Evolutionary conservation across 805 yeast species (phyloP).

Genomic region (Zygotorulaspora sp.): DNA sequence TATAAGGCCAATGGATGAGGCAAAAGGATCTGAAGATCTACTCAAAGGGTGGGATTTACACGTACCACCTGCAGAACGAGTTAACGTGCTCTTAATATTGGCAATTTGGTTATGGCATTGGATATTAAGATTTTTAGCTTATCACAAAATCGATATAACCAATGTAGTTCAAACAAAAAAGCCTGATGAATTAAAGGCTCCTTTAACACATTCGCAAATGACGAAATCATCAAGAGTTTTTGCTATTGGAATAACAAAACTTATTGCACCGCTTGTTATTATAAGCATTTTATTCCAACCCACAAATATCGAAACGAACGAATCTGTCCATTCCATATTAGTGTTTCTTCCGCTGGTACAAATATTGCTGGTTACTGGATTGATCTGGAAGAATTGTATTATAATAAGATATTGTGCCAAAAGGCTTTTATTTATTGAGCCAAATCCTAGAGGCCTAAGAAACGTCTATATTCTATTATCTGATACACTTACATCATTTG

Average conservation of each 20-base stretch:
- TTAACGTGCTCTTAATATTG: conserved; percentile 44
- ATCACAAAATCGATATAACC: conserved; percentile 42
- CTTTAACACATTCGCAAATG: conserved; percentile 39
- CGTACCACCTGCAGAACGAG: conserved; percentile 34
- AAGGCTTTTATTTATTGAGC: conserved; percentile 37
- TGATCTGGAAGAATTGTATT: conserved; percentile 37
- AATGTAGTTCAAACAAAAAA: conserved; percentile 20
- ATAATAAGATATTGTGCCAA: conserved; percentile 35
- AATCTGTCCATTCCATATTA: neutral
- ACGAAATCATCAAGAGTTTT: conserved; percentile 31
- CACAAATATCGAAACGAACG: neutral
- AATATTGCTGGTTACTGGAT: conserved; percentile 15
- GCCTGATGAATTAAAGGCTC: conserved; percentile 22
- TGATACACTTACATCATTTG: conserved; percentile 79
- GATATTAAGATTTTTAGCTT: conserved; percentile 40
- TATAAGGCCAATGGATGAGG: conserved; percentile 6
- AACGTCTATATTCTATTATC: conserved; percentile 69
- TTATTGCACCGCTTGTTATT: conserved; percentile 25
- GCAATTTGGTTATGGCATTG: conserved; percentile 54
- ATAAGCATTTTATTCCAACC: conserved; percentile 4
- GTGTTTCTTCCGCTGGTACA: conserved; percentile 21
- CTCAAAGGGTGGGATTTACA: conserved; percentile 1
- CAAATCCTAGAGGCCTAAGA: conserved; percentile 35
- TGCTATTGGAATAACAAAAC: conserved; percentile 18
- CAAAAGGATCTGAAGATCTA: conserved; percentile 1